Evolutionary conservation across 331 rosid genomes (phyloP).

Genomic region (Malus hybrid): DNA sequence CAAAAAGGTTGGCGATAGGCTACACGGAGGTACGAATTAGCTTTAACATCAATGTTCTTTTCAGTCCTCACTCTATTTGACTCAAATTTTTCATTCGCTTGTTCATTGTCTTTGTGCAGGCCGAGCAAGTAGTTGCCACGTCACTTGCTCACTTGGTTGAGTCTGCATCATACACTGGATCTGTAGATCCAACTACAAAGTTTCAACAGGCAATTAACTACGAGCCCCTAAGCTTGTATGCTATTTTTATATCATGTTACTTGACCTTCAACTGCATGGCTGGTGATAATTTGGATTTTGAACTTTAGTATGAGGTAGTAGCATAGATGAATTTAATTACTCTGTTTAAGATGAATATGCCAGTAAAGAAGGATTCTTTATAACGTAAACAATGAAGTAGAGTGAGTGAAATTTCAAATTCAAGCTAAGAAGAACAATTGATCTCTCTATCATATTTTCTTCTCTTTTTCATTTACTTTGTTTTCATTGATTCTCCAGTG

Average conservation of each 20-base stretch:
- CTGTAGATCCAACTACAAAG: slow-evolving; percentile 35
- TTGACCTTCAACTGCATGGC: background rate
- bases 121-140: slow-evolving; percentile 67
- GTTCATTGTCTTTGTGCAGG: slow-evolving; percentile 41
- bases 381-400: background rate
- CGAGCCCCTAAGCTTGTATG: background rate
- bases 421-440: background rate
- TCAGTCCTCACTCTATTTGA: background rate
- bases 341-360: background rate
- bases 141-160: slow-evolving; percentile 63
- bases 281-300: background rate
- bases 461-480: background rate
- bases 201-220: slow-evolving; percentile 63
- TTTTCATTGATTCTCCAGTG: slow-evolving; percentile 45
- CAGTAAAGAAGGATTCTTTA: background rate
- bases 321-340: background rate
- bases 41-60: background rate
- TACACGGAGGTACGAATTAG: slow-evolving; percentile 33
- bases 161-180: slow-evolving; percentile 32
- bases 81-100: background rate
- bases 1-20: slow-evolving; percentile 47
- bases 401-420: background rate
- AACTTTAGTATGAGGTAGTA: background rate
- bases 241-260: background rate
- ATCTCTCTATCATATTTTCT: background rate